A percentile compares a stretch with the other conserved stretches of the same genome.
These are phyloP conservation scores for Ciborinia camelliae DNA, from an alignment of 2,329 filamentous ascomycete species.

Conservation along the genomic window DNA sequence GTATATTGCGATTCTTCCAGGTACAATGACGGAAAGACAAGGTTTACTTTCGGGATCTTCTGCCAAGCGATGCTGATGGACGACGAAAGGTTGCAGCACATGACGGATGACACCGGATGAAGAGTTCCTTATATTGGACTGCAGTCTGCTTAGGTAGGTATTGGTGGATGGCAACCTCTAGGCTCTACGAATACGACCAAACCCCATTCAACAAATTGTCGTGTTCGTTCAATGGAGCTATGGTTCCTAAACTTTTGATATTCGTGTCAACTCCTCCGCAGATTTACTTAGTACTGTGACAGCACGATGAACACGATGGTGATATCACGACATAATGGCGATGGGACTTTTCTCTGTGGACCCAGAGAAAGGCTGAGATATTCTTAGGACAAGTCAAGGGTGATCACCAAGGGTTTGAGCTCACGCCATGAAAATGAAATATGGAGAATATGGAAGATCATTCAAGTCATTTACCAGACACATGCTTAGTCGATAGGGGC, in stretches of 20 bases:
- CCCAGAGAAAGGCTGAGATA: background rate
- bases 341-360: background rate
- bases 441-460: constrained; percentile 13
- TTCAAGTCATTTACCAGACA: background rate
- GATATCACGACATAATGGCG: constrained; percentile 1
- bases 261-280: background rate
- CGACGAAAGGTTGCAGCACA: no score
- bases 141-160: background rate
- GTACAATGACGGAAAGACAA: constrained; percentile 13
- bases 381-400: background rate
- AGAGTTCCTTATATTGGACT: background rate
- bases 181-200: background rate
- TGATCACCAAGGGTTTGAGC: background rate
- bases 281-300: background rate
- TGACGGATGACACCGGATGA: no score
- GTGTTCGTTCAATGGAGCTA: background rate
- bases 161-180: background rate
- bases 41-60: background rate
- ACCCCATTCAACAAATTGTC: background rate
- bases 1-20: constrained; percentile 5
- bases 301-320: background rate
- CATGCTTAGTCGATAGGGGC: background rate
- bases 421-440: constrained; percentile 16
- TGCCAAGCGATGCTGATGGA: background rate
- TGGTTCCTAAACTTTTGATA: background rate